A percentile compares a stretch with the other conserved stretches of the same genome.
phyloP scores from a whole-genome alignment of 805 yeast genomes.

The Wickerhamiella azymoides region DNA sequence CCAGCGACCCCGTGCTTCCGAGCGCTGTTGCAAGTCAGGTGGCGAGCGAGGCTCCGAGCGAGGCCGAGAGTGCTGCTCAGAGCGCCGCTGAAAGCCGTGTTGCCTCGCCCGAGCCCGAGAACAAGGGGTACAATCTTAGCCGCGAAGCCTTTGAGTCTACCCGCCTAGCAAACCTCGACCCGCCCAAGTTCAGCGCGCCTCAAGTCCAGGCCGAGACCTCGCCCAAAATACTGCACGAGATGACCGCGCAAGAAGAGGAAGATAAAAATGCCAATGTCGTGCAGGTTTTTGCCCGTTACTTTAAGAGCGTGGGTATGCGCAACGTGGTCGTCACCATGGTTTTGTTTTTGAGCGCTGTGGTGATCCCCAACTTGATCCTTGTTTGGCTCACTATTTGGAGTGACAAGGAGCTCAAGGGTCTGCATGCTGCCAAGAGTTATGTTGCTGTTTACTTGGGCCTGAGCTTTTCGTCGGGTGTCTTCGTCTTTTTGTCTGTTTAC shows the following conservation, averaged over 20 bases:
- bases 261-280: constrained; percentile 5
- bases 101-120: neutral
- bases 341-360: constrained; percentile 4
- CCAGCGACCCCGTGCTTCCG: too few relatives aligned
- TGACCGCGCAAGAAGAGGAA: constrained; percentile 2
- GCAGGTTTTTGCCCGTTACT: constrained; percentile 11
- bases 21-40: too few relatives aligned
- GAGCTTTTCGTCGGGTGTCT: constrained; percentile 6
- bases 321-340: neutral
- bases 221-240: neutral
- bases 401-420: constrained; percentile 12
- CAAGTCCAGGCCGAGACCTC: neutral
- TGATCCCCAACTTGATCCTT: constrained; percentile 9
- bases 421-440: constrained; percentile 12
- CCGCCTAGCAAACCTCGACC: neutral
- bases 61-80: constrained; percentile 35
- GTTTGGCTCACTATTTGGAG: constrained; percentile 18
- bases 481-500: constrained; percentile 8
- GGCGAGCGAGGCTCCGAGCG: constrained; percentile 24
- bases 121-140: too few relatives aligned
- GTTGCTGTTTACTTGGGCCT: constrained; percentile 12
- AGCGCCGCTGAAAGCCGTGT: constrained; percentile 29
- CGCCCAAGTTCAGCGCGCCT: neutral
- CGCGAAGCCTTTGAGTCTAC: too few relatives aligned
- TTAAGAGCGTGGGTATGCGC: constrained; percentile 8